These are phyloP conservation scores for Talinum fruticosum DNA, from an alignment of 148 eudicot genomes.

Conservation along the genomic window DNA sequence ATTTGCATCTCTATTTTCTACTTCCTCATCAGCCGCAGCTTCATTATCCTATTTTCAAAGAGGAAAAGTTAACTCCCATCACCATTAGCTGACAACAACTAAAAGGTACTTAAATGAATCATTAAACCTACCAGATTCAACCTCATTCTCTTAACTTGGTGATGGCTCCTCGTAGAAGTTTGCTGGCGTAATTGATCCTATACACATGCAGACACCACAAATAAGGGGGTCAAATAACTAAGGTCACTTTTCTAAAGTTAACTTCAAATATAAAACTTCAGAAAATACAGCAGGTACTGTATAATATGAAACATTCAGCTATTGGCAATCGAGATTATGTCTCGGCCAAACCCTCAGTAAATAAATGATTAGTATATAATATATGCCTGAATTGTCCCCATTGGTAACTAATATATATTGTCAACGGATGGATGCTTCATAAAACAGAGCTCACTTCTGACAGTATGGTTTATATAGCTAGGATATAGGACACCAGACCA, in stretches of 20 bases:
- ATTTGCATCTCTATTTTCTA: conserved; percentile 1
- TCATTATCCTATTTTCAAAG: neutral
- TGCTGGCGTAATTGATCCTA: conserved; percentile 29
- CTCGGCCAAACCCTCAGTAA: neutral
- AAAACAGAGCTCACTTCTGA: neutral
- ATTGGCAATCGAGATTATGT: neutral
- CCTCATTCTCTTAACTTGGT: conserved; percentile 15
- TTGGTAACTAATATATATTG: neutral
- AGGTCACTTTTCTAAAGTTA: neutral
- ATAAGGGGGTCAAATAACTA: neutral
- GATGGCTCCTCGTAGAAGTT: conserved; percentile 3
- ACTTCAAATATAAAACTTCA: neutral
- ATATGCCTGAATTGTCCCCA: neutral
- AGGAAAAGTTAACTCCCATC: neutral
- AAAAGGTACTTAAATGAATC: conserved; percentile 13
- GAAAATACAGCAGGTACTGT: neutral
- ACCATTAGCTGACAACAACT: neutral
- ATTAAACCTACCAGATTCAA: conserved; percentile 16
- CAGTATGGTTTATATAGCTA: neutral
- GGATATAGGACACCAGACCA: neutral
- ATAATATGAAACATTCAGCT: neutral
- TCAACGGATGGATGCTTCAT: neutral
- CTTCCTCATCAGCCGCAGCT: neutral
- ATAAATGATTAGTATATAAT: neutral
- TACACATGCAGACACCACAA: neutral